Percentiles rank a stretch among this genome's conserved stretches.
phyloP scores from a whole-genome alignment of 2,329 filamentous ascomycete genomes.

The Beauveria scarabaeidicola region DNA sequence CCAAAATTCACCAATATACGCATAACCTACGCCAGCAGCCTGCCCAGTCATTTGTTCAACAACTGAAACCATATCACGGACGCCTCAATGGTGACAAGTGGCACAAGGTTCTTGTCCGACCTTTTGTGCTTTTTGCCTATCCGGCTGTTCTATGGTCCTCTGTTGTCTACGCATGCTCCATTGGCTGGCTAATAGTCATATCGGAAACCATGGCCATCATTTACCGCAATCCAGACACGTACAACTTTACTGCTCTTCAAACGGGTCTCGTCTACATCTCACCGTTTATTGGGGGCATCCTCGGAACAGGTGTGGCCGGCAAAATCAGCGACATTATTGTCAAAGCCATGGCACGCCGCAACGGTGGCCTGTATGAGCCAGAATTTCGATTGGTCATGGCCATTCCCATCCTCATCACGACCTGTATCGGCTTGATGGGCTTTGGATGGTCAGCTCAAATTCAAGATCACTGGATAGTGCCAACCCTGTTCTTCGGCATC shows the following conservation, averaged over 20 bases:
- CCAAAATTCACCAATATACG: constrained; percentile 52
- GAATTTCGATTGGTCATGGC: constrained; percentile 91
- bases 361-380: constrained; percentile 91
- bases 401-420: constrained; percentile 67
- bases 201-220: constrained; percentile 80
- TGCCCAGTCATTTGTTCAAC: constrained; percentile 61
- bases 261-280: constrained; percentile 84
- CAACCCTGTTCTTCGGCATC: constrained; percentile 85
- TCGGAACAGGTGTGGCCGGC: constrained; percentile 88
- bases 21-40: constrained; percentile 58
- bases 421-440: constrained; percentile 80
- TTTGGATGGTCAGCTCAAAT: constrained; percentile 87
- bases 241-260: constrained; percentile 74
- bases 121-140: constrained; percentile 80
- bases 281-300: constrained; percentile 77
- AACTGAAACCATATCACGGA: constrained; percentile 69
- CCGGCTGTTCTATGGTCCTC: constrained; percentile 85
- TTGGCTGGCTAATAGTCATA: constrained; percentile 93
- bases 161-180: constrained; percentile 73
- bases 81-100: constrained; percentile 71
- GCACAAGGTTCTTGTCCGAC: constrained; percentile 67
- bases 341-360: constrained; percentile 69
- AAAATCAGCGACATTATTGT: constrained; percentile 82
- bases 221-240: constrained; percentile 59
- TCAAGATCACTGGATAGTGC: constrained; percentile 76